Evolutionary conservation across 495 filamentous ascomycete genomes (phyloP), one percentile per base, ranked within the genome.

Genomic region (Hypoxylon rickii): DNA sequence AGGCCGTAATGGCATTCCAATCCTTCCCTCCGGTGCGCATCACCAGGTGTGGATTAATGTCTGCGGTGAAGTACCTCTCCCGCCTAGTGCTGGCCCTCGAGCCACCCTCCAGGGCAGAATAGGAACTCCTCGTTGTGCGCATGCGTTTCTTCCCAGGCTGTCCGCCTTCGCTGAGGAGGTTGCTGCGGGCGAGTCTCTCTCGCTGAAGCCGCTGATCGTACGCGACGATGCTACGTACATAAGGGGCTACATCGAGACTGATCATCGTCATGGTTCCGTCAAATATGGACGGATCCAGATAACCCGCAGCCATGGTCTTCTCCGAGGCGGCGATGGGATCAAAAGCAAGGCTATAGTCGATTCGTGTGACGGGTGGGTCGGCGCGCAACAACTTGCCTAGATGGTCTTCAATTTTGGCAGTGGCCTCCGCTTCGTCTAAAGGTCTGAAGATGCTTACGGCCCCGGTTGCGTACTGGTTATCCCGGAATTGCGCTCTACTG

Each of bases 81-180:
- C 81, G 83, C 40, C 90, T 80, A 13, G 83, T 89, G 1, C 77
- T 83, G 31, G 83, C 81, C 60, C 94, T 83, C 37, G 79, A 78
- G 1, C 90, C 86, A 13, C 92, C 92, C 62, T 96, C 92, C 0
- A 92, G 76, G 0, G 93, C 95, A 10, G 88, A 89, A 31, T 91
- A 81, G 20, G 89, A 89, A 16, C 90, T 83, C 34, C 92, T 74
- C 0, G 94, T 97, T 0, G 79, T 92, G 18, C 94, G 75, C 63
- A 84, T 79, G 13, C 83, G 79, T 68, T 91, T 92, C 18, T 70
- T 75, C 2, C 74, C 79, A 12, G 77, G 79, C 41, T 66, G 73
- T 4, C 75, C 75, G 29, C 75, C 72, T 19, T 78, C 72, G 31
- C 82, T 81, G 13, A 92, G 68, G 1, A 93, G 64, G 11, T 73